Percentiles rank a stretch among this genome's conserved stretches.
Conservation (phyloP, 805 yeast genomes). For the Alloascoidea africana region DNA sequence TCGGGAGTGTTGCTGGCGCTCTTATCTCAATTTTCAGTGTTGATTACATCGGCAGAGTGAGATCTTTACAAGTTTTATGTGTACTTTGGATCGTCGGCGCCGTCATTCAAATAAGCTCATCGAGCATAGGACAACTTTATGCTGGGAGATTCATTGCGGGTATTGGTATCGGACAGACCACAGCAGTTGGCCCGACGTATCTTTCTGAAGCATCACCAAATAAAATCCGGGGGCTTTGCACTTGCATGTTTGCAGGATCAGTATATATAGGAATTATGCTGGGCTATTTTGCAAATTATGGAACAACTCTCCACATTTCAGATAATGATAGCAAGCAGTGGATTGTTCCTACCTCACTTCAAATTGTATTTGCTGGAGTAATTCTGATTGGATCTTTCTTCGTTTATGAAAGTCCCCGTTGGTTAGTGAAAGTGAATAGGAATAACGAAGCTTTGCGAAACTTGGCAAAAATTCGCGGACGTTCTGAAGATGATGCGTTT, state of each 20-base stretch:
- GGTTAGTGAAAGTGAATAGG: conserved; percentile 28
- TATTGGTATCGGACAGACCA: conserved; percentile 39
- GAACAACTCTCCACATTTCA: conserved; percentile 30
- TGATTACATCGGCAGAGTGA: conserved; percentile 35
- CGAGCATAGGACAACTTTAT: conserved; percentile 31
- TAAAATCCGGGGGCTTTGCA: conserved; percentile 34
- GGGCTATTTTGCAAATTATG: conserved; percentile 35
- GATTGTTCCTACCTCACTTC: conserved; percentile 35
- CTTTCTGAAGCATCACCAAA: conserved; percentile 38
- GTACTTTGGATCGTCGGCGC: conserved; percentile 29
- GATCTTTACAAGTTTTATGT: conserved; percentile 29
- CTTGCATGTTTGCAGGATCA: conserved; percentile 39
- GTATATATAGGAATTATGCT: conserved; percentile 39
- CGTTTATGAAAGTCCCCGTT: conserved; percentile 35
- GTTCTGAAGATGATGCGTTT: conserved; percentile 33
- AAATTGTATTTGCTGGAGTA: conserved; percentile 31
- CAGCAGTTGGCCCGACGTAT: conserved; percentile 40
- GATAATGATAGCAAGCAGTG: conserved; percentile 26
- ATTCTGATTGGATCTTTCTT: conserved; percentile 26
- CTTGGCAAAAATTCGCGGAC: conserved; percentile 27
- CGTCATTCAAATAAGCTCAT: conserved; percentile 31
- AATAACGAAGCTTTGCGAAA: conserved; percentile 24
- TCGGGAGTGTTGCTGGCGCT: conserved; percentile 41
- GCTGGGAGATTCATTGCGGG: conserved; percentile 44
- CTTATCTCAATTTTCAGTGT: conserved; percentile 30